Evolutionary conservation across 441 rosid genomes (phyloP).

Genomic region (Dalechampia spathulata): DNA sequence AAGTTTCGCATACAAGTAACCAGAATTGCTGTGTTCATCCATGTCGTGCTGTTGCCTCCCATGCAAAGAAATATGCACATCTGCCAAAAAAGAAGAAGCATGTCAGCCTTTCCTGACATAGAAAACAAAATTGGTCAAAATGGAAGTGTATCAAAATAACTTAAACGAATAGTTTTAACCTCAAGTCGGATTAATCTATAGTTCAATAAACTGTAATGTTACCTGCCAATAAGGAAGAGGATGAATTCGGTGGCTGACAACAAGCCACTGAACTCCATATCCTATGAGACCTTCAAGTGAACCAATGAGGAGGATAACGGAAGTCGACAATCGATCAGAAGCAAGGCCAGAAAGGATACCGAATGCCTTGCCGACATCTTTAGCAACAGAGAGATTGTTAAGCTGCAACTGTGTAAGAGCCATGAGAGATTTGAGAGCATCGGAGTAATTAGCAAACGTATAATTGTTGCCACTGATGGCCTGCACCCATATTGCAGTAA

Average conservation of each 20-base stretch:
- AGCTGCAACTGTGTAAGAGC: slow-evolving; percentile 54
- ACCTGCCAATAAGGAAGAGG: slow-evolving; percentile 85
- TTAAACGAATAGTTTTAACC: too few relatives aligned
- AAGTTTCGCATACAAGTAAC: slow-evolving; percentile 72
- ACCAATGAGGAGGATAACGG: slow-evolving; percentile 44
- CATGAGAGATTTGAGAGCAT: slow-evolving; percentile 61
- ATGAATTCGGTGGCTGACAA: slow-evolving; percentile 42
- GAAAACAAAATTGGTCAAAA: too few relatives aligned
- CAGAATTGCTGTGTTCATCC: slow-evolving; percentile 84
- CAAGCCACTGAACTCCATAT: slow-evolving; percentile 71
- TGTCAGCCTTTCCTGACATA: too few relatives aligned
- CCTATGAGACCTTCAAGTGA: slow-evolving; percentile 56
- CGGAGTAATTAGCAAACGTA: slow-evolving; percentile 62
- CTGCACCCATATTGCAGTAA: slow-evolving; percentile 72
- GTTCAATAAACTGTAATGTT: too few relatives aligned
- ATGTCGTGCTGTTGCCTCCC: slow-evolving; percentile 86
- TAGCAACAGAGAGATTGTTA: slow-evolving; percentile 58
- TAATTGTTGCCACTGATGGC: slow-evolving; percentile 67
- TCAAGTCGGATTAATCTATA: too few relatives aligned
- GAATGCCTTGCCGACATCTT: slow-evolving; percentile 72
- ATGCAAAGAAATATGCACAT: slow-evolving; percentile 63
- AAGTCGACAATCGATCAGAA: slow-evolving; percentile 52
- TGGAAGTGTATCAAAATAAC: too few relatives aligned
- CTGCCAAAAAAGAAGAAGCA: slow-evolving; percentile 20
- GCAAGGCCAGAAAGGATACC: slow-evolving; percentile 69